A percentile compares a stretch with the other conserved stretches of the same genome.
phyloP scores from a whole-genome alignment of 169 alveolate species.

The Cryptosporidium ryanae region DNA sequence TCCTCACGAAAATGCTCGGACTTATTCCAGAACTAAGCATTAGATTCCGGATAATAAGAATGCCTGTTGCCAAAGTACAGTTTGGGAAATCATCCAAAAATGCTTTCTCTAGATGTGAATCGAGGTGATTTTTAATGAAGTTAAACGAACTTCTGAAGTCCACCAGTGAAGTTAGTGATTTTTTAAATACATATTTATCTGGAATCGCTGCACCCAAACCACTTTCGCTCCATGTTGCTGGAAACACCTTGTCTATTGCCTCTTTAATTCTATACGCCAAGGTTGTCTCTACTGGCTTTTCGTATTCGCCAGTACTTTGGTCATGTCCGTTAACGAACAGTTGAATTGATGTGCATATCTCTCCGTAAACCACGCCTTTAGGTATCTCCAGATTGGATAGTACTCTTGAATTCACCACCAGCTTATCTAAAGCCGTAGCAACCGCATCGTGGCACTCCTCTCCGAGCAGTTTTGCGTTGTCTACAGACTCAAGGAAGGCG shows the following conservation, averaged over 20 bases:
- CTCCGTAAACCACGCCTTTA: neutral
- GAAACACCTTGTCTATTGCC: conserved; percentile 4
- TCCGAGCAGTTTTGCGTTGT: neutral
- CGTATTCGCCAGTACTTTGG: conserved; percentile 1
- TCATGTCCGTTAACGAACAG: conserved; percentile 1
- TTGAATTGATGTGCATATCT: neutral
- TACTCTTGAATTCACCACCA: neutral
- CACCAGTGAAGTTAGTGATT: conserved; percentile 15
- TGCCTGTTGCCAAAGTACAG: neutral
- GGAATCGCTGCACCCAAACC: conserved; percentile 45
- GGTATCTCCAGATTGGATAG: conserved; percentile 6
- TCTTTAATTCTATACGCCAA: conserved; percentile 23
- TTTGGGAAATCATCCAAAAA: conserved; percentile 8
- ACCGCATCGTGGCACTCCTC: neutral
- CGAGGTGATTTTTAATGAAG: conserved; percentile 17
- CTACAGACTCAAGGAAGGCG: neutral
- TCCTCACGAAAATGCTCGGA: conserved; percentile 12
- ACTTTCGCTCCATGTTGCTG: conserved; percentile 22
- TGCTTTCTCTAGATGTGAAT: neutral
- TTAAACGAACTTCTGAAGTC: conserved; percentile 3
- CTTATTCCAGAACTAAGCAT: conserved; percentile 4
- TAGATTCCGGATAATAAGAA: conserved; percentile 5
- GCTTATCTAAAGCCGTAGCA: neutral
- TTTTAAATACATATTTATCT: conserved; percentile 8
- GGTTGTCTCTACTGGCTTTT: conserved; percentile 3